Conservation (phyloP, 805 yeast species). For the Monosporozyma aquatica region DNA sequence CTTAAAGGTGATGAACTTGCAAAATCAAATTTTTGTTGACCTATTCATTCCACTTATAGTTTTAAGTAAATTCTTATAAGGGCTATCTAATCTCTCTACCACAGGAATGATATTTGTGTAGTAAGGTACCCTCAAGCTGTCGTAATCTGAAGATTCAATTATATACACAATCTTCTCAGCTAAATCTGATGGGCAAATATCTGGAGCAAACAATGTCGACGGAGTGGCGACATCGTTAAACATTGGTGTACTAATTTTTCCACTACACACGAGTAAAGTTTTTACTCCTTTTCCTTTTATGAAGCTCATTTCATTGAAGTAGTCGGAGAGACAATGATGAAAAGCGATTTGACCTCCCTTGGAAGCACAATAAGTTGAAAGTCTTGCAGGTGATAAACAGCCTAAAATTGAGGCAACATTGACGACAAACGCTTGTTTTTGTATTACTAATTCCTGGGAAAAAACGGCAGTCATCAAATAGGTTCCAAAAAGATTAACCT, state of each 20-base stretch:
- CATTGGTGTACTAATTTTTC: constrained; percentile 72
- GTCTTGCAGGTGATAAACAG: constrained; percentile 70
- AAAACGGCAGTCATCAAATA: constrained; percentile 62
- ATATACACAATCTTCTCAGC: constrained; percentile 51
- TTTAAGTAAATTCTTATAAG: constrained; percentile 34
- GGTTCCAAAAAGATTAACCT: constrained; percentile 61
- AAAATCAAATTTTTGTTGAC: constrained; percentile 16
- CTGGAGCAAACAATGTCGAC: constrained; percentile 69
- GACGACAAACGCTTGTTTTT: constrained; percentile 63
- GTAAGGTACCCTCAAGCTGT: constrained; percentile 64
- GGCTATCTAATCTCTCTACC: constrained; percentile 66
- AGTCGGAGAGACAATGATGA: constrained; percentile 73
- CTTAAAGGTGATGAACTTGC: too few species aligned
- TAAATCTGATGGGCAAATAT: constrained; percentile 56
- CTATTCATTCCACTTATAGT: constrained; percentile 54
- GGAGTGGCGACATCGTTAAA: constrained; percentile 71
- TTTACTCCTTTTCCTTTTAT: constrained; percentile 35
- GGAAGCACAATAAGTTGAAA: constrained; percentile 79
- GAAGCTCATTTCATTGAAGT: constrained; percentile 29
- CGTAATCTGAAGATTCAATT: constrained; percentile 50
- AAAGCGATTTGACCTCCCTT: constrained; percentile 79
- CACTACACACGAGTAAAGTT: constrained; percentile 76
- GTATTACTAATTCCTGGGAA: constrained; percentile 59
- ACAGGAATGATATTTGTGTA: constrained; percentile 71
- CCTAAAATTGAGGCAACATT: constrained; percentile 83